These are phyloP conservation scores for Lentinula sp. DNA, from an alignment of 768 basidiomycete genomes.

Conservation along the genomic window DNA sequence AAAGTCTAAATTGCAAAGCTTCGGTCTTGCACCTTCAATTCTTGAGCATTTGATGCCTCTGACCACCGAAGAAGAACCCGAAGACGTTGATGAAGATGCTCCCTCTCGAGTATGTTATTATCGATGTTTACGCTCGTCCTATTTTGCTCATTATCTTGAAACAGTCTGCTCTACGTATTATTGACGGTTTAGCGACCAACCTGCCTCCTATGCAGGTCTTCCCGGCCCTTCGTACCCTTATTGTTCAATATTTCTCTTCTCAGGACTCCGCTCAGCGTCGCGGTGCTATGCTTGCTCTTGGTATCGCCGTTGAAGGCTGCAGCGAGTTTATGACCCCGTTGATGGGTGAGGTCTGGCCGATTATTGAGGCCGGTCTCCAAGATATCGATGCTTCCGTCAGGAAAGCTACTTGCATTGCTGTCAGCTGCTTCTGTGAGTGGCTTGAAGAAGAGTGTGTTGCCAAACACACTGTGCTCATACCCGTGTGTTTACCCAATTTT, in stretches of 20 bases:
- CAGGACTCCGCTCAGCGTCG: slow-evolving; percentile 76
- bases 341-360: slow-evolving; percentile 89
- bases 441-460: slow-evolving; percentile 87
- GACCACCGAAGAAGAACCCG: slow-evolving; percentile 88
- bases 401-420: slow-evolving; percentile 93
- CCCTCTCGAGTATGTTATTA: slow-evolving; percentile 69
- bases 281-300: slow-evolving; percentile 91
- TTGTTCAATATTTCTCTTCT: slow-evolving; percentile 81
- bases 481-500: slow-evolving; percentile 44
- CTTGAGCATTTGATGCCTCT: slow-evolving; percentile 92
- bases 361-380: slow-evolving; percentile 82
- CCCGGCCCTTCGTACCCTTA: slow-evolving; percentile 79
- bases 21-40: slow-evolving; percentile 79
- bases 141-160: slow-evolving; percentile 2
- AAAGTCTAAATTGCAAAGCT: slow-evolving; percentile 89
- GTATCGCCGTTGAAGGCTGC: slow-evolving; percentile 95
- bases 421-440: slow-evolving; percentile 97
- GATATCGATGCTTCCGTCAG: slow-evolving; percentile 83
- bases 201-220: slow-evolving; percentile 95
- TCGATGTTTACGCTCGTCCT: not conserved
- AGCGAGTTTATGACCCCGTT: slow-evolving; percentile 96
- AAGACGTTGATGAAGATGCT: slow-evolving; percentile 89
- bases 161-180: slow-evolving; percentile 88
- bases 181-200: slow-evolving; percentile 87
- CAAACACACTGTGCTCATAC: slow-evolving; percentile 80